Base-by-base conservation (phyloP, 495 filamentous ascomycete genomes). In the Rhizodiscina lignyota region DNA sequence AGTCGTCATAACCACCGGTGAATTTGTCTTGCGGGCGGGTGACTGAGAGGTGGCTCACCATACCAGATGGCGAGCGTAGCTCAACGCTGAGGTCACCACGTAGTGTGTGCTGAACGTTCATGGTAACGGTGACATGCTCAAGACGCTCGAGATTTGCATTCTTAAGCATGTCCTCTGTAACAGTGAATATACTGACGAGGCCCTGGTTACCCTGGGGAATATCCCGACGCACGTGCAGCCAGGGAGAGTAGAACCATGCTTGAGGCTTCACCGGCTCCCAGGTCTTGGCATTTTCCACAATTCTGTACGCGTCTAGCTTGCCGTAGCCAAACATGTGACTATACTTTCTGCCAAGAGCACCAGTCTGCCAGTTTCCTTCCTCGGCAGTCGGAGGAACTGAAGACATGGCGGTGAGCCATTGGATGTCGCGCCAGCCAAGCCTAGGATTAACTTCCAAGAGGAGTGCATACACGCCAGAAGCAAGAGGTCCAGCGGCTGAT, bases 291-390 rank as follows among this genome's bases (percentile, higher is more conserved):
- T 68, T 73, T 49, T 93, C 78, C 16, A 97, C 80, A 34, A 93
- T 69, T 19, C 76, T 72, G 49, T 75, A 94, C 6, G 77, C 74
- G 49, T 97, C 89, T 16, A 96, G 59, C 58, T 94, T 94, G 41
- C 89, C 89, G 52, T 89, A 97, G 26, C 86, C 89, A 66, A 77
- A 96, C 36, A 80, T 79, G 48, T 97, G 89, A 49, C 83, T 92
- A 59, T 78, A 97, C 45, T 79, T 76, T 52, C 73, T 77, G 38
- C 91, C 91, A 34, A 78, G 76, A 11, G 68, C 64, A 1, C 82
- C 86, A 11, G 59, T 63, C 52, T 87, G 77, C 82, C 83, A 96
- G 47, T 79, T 82, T 4, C 62, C 67, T 33, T 81, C 74, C 27
- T 80, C 67, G 18, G 77, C 65, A 41, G 79, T 66, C 18, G 77